These are phyloP conservation scores for Hamigera avellanea DNA, from an alignment of 495 filamentous ascomycete species.

Conservation along the genomic window DNA sequence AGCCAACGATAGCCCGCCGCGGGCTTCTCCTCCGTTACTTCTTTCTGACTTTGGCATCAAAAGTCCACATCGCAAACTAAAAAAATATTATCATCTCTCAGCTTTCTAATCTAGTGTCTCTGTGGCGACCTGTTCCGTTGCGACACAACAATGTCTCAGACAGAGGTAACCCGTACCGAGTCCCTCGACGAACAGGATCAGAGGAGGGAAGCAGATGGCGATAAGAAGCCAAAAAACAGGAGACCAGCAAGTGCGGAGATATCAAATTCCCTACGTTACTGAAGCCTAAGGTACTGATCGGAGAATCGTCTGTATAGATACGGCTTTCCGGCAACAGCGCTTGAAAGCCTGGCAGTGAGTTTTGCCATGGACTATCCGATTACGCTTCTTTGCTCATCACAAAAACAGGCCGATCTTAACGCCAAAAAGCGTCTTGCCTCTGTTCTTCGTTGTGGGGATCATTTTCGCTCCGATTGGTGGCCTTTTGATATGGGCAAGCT, in stretches of 20 bases:
- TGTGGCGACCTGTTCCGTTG: not conserved
- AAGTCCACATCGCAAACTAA: not conserved
- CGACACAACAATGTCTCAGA: slow-evolving; percentile 35
- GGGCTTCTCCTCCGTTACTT: too few species aligned
- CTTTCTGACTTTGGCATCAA: not conserved
- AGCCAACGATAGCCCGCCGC: too few species aligned
- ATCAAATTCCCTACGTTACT: not conserved
- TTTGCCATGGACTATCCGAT: not conserved
- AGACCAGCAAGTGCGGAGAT: slow-evolving; percentile 64
- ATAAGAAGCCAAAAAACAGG: slow-evolving; percentile 76
- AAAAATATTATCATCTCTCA: not conserved
- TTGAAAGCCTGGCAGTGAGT: slow-evolving; percentile 90
- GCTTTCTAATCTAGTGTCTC: not conserved
- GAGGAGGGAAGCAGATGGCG: slow-evolving; percentile 27
- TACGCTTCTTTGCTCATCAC: not conserved
- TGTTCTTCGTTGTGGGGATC: slow-evolving; percentile 78
- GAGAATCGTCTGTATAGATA: slow-evolving; percentile 44
- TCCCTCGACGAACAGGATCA: slow-evolving; percentile 40
- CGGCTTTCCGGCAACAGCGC: slow-evolving; percentile 83
- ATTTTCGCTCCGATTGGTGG: slow-evolving; percentile 86
- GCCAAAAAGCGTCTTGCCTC: slow-evolving; percentile 79
- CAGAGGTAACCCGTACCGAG: slow-evolving; percentile 29
- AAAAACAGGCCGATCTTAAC: slow-evolving; percentile 70
- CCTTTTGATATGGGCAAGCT: slow-evolving; percentile 70
- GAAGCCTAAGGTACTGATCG: not conserved